Conservation (phyloP, 2,329 filamentous ascomycete genomes). For the Apiospora aurea region DNA sequence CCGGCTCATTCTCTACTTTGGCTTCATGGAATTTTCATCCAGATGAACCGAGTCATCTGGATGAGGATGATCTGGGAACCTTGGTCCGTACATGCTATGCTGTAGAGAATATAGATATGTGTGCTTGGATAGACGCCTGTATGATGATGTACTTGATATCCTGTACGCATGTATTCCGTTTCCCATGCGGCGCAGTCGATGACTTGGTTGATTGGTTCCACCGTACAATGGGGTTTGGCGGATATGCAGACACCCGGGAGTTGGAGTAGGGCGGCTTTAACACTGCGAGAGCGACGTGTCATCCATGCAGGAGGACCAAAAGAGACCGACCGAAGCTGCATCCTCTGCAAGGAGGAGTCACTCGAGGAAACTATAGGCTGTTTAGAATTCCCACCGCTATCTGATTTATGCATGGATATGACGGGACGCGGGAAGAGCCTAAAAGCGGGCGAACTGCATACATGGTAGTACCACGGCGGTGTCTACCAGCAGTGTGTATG, state of each 20-base stretch:
- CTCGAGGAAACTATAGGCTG: slow-evolving; percentile 15
- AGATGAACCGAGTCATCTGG: background rate
- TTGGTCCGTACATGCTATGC: background rate
- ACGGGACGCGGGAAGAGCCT: slow-evolving; percentile 25
- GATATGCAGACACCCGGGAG: background rate
- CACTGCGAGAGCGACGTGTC: slow-evolving; percentile 7
- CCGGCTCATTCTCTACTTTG: background rate
- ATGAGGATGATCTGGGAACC: background rate
- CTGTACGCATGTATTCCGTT: background rate
- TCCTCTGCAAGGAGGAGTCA: slow-evolving; percentile 15
- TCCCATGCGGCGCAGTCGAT: background rate
- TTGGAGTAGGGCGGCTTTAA: background rate
- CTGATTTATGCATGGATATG: slow-evolving; percentile 23
- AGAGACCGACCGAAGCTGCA: slow-evolving; percentile 9
- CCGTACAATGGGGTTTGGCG: background rate
- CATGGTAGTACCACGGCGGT: slow-evolving; percentile 15
- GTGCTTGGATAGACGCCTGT: background rate
- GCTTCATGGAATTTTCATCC: background rate
- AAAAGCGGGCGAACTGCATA: slow-evolving; percentile 26
- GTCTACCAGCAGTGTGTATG: background rate
- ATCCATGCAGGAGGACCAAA: slow-evolving; percentile 22
- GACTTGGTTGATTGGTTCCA: background rate
- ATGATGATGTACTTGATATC: background rate
- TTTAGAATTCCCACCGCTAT: slow-evolving; percentile 19
- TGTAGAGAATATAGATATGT: background rate